Evolutionary conservation across 495 filamentous ascomycete genomes (phyloP).

Genomic region (Penicillium soppii): DNA sequence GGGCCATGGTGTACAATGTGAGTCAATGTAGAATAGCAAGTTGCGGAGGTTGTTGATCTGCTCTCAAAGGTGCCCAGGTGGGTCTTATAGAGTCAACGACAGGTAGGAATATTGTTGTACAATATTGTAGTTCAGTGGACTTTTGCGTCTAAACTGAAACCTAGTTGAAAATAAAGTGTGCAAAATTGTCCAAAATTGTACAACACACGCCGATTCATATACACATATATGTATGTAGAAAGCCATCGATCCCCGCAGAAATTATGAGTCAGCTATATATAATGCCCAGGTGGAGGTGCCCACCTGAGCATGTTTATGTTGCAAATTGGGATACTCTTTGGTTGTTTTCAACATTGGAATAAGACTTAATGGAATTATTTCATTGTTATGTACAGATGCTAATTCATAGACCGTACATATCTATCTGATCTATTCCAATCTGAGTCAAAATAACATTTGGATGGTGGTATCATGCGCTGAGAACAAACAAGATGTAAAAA

Average conservation of each 20-base stretch:
- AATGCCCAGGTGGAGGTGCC: too few relatives aligned
- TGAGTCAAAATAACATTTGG: constrained; percentile 23
- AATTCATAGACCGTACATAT: constrained; percentile 13
- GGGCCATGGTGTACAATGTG: constrained; percentile 28
- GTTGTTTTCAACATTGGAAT: too few relatives aligned
- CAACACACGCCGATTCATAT: too few relatives aligned
- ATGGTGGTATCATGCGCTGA: constrained; percentile 43
- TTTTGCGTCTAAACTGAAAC: too few relatives aligned
- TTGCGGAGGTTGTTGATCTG: constrained; percentile 17
- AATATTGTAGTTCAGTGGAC: too few relatives aligned
- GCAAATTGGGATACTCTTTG: too few relatives aligned
- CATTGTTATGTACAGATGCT: too few relatives aligned
- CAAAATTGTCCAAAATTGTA: too few relatives aligned
- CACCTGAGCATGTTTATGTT: too few relatives aligned
- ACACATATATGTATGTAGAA: too few relatives aligned
- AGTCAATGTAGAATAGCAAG: neutral
- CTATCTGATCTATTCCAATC: constrained; percentile 6
- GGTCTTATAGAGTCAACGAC: constrained; percentile 9
- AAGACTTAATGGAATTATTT: too few relatives aligned
- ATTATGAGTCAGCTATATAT: constrained; percentile 1
- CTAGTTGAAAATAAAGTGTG: too few relatives aligned
- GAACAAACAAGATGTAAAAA: constrained; percentile 15
- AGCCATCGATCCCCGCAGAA: constrained; percentile 39
- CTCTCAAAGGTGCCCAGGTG: constrained; percentile 20
- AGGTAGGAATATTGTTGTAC: neutral